Conservation (phyloP, 768 basidiomycete species). For the Megacollybia marginata region DNA sequence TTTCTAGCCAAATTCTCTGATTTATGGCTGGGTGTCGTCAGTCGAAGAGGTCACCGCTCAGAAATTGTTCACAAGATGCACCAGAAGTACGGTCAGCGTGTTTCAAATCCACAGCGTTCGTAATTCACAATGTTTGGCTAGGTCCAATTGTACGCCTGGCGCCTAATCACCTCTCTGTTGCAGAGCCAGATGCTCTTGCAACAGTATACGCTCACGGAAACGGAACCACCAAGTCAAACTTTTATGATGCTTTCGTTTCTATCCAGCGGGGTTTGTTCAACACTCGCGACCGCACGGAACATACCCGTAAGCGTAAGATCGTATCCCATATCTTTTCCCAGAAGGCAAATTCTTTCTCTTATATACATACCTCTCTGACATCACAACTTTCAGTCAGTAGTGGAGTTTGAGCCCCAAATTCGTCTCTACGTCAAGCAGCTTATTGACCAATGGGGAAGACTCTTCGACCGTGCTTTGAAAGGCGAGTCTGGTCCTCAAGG, state of each 20-base stretch:
- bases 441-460: slow-evolving; percentile 68
- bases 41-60: slow-evolving; percentile 66
- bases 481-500: slow-evolving; percentile 53
- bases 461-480: slow-evolving; percentile 49
- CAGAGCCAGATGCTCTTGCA: slow-evolving; percentile 69
- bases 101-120: background rate
- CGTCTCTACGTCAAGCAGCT: slow-evolving; percentile 50
- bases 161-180: slow-evolving; percentile 71
- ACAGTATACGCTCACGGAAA: slow-evolving; percentile 78
- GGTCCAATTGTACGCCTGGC: slow-evolving; percentile 65
- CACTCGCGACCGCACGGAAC: slow-evolving; percentile 69
- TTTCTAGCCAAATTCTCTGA: slow-evolving; percentile 65
- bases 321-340: slow-evolving; percentile 80
- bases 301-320: slow-evolving; percentile 88
- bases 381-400: slow-evolving; percentile 27
- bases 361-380: too few species aligned
- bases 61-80: slow-evolving; percentile 71
- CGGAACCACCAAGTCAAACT: slow-evolving; percentile 74
- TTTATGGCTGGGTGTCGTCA: slow-evolving; percentile 61
- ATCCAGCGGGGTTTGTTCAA: slow-evolving; percentile 72
- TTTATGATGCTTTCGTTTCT: slow-evolving; percentile 75
- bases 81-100: slow-evolving; percentile 54
- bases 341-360: slow-evolving; percentile 35
- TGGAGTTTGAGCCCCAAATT: slow-evolving; percentile 82
- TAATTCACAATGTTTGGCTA: slow-evolving; percentile 15